Base-by-base conservation (phyloP, 805 yeast species). In the Candida endomychidarum region DNA sequence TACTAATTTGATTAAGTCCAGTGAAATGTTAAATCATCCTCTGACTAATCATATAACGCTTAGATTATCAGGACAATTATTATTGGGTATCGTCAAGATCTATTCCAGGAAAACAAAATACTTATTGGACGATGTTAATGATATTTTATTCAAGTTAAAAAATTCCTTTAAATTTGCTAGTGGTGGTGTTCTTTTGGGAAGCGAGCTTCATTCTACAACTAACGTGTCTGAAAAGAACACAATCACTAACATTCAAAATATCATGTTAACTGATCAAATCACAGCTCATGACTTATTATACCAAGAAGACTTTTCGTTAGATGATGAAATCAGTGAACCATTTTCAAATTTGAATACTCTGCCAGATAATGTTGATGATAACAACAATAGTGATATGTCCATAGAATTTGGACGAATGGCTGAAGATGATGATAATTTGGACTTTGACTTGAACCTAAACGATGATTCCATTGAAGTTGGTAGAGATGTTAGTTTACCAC, bases 91-190 rank as follows among this genome's bases (percentile, higher is more conserved):
- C 3, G 95, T 87, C 24, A 72, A 87, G 42, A 90, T 90, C 16
- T 90, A 88, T 60, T 81, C 93, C 9, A 70, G 91, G 44, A 86
- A 90, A 60, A 87, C 96, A 19, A 83, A 83, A 50, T 86, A 86
- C 49, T 65, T 90, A 17, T 67, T 85, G 36, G 95, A 87, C 41
- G 97, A 90, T 56, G 91, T 87, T 28, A 75, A 80, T 35, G 95
- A 86, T 50, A 83, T 88, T 3, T 60, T 88, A 43, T 62, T 79
- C 48, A 83, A 80, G 51, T 68, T 89, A 54, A 86, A 84, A 54
- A 75, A 83, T 24, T 76, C 86, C 2, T 84, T 86, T 60, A 63
- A 63, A 47, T 53, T 56, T 25, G 69, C 70, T 25, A 65, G 64
- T 50, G 51, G 51, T 8, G 69, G 70, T 4, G 44, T 45, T 14